Evolutionary conservation across 75 land plant species (phyloP).

Genomic region (Adiantum capillusveneris): DNA sequence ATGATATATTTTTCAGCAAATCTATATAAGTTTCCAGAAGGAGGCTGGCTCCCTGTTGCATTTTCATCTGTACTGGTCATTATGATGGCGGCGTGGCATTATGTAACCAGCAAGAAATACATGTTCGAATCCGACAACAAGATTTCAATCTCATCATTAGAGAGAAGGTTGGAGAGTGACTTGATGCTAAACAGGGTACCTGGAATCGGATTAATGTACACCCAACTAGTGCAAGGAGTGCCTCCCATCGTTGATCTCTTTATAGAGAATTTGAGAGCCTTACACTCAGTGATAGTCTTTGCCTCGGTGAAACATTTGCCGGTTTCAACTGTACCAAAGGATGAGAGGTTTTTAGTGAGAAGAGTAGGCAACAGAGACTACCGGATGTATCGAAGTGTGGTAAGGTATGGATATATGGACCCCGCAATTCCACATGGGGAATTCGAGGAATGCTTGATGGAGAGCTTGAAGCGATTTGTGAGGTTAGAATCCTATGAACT

Average conservation of each 20-base stretch:
- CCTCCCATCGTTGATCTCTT: slow-evolving; percentile 60
- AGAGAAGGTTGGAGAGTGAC: slow-evolving; percentile 15
- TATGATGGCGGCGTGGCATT: slow-evolving; percentile 61
- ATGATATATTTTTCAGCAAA: slow-evolving; percentile 44
- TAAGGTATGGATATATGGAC: slow-evolving; percentile 59
- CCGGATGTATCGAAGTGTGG: slow-evolving; percentile 42
- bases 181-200: slow-evolving; percentile 35
- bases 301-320: slow-evolving; percentile 54
- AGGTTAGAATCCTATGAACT: not conserved
- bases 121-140: slow-evolving; percentile 44
- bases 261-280: slow-evolving; percentile 35
- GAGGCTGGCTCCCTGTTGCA: slow-evolving; percentile 67
- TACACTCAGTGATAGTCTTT: slow-evolving; percentile 53
- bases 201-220: slow-evolving; percentile 54
- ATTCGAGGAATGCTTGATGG: slow-evolving; percentile 37
- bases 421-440: slow-evolving; percentile 10
- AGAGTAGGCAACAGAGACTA: slow-evolving; percentile 34
- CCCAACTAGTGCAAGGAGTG: slow-evolving; percentile 62
- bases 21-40: slow-evolving; percentile 50
- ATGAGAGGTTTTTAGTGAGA: slow-evolving; percentile 48
- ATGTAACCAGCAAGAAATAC: slow-evolving; percentile 35
- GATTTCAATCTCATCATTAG: slow-evolving; percentile 24
- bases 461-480: slow-evolving; percentile 15
- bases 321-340: slow-evolving; percentile 30
- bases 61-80: slow-evolving; percentile 35